A percentile compares a stretch with the other conserved stretches of the same genome.
phyloP scores from a whole-genome alignment of 306 rosid genomes.

The Pterocarpus macrocarpus region DNA sequence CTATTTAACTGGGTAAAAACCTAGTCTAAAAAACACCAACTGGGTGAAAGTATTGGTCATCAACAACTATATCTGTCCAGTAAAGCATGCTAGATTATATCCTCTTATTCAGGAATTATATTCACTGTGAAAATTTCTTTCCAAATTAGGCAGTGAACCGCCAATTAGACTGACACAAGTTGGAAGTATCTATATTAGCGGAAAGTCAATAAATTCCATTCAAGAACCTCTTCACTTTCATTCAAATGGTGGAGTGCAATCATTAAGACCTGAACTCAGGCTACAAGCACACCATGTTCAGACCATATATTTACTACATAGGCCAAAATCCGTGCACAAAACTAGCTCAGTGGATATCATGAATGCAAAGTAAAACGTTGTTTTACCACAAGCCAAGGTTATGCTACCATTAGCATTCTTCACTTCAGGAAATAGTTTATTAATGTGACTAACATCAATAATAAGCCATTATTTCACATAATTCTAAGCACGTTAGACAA shows the following conservation, averaged over 20 bases:
- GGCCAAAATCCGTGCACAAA: not conserved
- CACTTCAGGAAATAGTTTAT: slow-evolving; percentile 18
- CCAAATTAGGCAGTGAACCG: no score
- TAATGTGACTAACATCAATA: not conserved
- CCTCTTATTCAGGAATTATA: slow-evolving; percentile 6
- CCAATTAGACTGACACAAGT: not conserved
- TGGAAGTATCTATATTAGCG: not conserved
- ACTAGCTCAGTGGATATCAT: not conserved
- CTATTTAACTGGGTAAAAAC: slow-evolving; percentile 14
- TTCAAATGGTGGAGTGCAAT: not conserved
- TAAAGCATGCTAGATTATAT: not conserved
- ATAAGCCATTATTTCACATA: slow-evolving; percentile 6
- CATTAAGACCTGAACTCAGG: not conserved
- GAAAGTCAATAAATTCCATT: not conserved
- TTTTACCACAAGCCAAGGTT: not conserved
- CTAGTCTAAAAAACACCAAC: not conserved
- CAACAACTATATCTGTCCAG: not conserved
- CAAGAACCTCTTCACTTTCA: not conserved
- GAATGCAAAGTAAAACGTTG: not conserved
- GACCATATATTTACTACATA: not conserved
- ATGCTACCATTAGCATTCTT: slow-evolving; percentile 6
- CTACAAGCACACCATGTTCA: not conserved
- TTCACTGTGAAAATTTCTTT: slow-evolving; percentile 2
- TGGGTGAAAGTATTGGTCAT: not conserved
- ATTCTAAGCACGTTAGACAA: slow-evolving; percentile 5